Percentiles rank a stretch among this genome's conserved stretches.
phyloP scores from a whole-genome alignment of 306 rosid genomes.

The Prunus fruticosa region DNA sequence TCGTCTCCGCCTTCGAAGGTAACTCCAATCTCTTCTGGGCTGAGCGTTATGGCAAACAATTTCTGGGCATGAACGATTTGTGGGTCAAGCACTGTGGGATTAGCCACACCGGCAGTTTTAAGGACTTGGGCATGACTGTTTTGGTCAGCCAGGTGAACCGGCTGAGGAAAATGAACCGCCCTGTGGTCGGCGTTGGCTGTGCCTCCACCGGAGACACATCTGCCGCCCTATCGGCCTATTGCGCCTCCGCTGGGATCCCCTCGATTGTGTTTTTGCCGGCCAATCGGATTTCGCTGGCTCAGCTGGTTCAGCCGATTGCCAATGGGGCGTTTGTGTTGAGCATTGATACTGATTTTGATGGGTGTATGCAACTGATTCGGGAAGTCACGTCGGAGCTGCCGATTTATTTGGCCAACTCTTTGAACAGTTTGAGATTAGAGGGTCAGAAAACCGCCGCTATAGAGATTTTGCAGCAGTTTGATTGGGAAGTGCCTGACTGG shows the following conservation, averaged over 20 bases:
- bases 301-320: constrained; percentile 84
- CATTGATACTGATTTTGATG: constrained; percentile 82
- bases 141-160: constrained; percentile 85
- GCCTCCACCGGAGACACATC: constrained; percentile 86
- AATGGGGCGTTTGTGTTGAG: constrained; percentile 81
- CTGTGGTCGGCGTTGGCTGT: constrained; percentile 77
- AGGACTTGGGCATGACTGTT: constrained; percentile 87
- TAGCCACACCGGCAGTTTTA: constrained; percentile 81
- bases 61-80: constrained; percentile 64
- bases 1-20: constrained; percentile 74
- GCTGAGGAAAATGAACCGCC: constrained; percentile 57
- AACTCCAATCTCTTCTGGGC: constrained; percentile 90
- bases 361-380: constrained; percentile 74
- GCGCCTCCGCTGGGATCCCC: constrained; percentile 74
- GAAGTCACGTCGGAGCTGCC: constrained; percentile 76
- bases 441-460: constrained; percentile 85
- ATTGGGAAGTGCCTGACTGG: constrained; percentile 93
- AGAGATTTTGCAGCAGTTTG: constrained; percentile 83
- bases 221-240: constrained; percentile 72
- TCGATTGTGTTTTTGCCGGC: constrained; percentile 73
- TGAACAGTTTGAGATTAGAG: constrained; percentile 74
- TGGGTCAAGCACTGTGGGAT: constrained; percentile 95
- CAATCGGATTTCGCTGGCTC: constrained; percentile 62
- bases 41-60: constrained; percentile 75
- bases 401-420: constrained; percentile 62